Conservation (phyloP, 768 basidiomycete species). For the Suillus weaverae region DNA sequence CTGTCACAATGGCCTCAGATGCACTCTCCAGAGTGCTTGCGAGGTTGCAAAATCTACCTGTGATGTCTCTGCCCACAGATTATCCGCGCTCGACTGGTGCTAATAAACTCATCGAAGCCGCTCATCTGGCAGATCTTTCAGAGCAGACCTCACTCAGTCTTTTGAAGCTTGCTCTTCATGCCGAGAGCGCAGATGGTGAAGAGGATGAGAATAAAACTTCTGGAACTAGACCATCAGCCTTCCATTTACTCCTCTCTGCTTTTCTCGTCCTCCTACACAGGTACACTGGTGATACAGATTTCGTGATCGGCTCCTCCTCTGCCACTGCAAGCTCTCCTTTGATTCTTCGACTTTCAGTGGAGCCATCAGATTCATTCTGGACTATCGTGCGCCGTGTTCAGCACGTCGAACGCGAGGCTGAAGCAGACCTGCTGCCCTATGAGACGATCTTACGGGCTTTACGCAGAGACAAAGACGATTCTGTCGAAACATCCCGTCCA, state of each 20-base stretch:
- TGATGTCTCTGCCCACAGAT: slow-evolving; percentile 92
- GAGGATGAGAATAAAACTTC: slow-evolving; percentile 47
- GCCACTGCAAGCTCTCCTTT: slow-evolving; percentile 74
- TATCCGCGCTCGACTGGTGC: slow-evolving; percentile 81
- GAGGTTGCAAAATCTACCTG: slow-evolving; percentile 79
- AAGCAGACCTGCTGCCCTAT: slow-evolving; percentile 79
- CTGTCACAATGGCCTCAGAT: slow-evolving; percentile 27
- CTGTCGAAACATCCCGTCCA: slow-evolving; percentile 48
- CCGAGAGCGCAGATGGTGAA: slow-evolving; percentile 50
- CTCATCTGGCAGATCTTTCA: slow-evolving; percentile 68
- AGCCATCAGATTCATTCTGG: slow-evolving; percentile 88
- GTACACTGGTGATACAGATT: slow-evolving; percentile 93
- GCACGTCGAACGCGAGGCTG: slow-evolving; percentile 79
- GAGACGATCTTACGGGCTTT: slow-evolving; percentile 72
- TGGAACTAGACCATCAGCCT: slow-evolving; percentile 67
- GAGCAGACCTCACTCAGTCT: slow-evolving; percentile 75
- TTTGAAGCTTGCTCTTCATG: slow-evolving; percentile 77
- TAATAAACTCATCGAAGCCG: slow-evolving; percentile 83
- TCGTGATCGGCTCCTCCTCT: slow-evolving; percentile 88
- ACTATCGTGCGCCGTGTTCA: slow-evolving; percentile 84
- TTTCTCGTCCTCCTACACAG: slow-evolving; percentile 90
- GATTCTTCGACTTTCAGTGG: slow-evolving; percentile 78
- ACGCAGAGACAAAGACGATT: slow-evolving; percentile 62
- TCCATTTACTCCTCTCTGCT: slow-evolving; percentile 89
- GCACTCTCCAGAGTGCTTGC: slow-evolving; percentile 54